These are phyloP conservation scores for Rehmannia glutinosa DNA, from an alignment of 257 asterid species.

Conservation along the genomic window DNA sequence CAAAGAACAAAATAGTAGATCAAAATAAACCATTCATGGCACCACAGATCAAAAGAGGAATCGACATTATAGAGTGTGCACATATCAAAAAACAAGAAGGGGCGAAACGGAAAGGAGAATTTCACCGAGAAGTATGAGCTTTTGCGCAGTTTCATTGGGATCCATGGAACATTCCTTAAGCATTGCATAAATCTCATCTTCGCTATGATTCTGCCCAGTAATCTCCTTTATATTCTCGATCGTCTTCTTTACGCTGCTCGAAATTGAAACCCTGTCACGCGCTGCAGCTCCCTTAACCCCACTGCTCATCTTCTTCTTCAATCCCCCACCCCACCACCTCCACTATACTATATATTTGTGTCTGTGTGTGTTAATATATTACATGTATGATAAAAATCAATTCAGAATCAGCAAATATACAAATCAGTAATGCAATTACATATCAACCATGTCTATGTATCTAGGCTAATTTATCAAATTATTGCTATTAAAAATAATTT, in stretches of 20 bases:
- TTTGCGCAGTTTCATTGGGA: not conserved
- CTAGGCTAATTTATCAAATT: no score
- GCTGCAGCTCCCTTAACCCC: no score
- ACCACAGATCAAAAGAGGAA: not conserved
- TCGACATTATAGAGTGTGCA: not conserved
- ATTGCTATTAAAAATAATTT: no score
- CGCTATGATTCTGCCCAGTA: no score
- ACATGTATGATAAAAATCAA: no score
- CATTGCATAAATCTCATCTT: no score
- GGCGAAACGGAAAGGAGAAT: not conserved
- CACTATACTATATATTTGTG: not conserved
- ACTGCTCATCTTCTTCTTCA: no score
- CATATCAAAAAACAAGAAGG: not conserved
- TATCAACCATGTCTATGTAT: not conserved
- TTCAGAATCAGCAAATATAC: not conserved
- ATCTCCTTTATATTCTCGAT: no score
- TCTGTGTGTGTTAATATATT: not conserved
- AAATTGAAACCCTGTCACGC: no score
- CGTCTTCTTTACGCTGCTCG: no score
- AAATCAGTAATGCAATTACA: not conserved
- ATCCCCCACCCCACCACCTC: conserved; percentile 5
- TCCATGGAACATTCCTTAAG: no score
- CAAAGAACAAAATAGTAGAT: not conserved
- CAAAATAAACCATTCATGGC: not conserved
- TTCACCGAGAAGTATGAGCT: conserved; percentile 1